Conservation (phyloP, 345 rosid species). For the Syzygium oleosum region DNA sequence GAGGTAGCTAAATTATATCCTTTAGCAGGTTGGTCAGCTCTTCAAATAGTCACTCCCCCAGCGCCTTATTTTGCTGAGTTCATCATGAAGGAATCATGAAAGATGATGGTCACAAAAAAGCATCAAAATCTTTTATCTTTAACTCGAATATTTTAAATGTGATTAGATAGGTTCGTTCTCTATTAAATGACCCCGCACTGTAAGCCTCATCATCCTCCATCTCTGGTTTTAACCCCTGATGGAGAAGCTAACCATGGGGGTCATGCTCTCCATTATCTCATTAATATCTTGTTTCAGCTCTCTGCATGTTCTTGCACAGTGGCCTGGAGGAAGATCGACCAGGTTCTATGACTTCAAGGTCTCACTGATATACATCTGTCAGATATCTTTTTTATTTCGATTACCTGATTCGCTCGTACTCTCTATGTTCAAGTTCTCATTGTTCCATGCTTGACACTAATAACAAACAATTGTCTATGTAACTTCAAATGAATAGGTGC, state of each 20-base stretch:
- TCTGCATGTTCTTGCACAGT: constrained; percentile 21
- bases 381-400: neutral
- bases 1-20: neutral
- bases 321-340: constrained; percentile 38
- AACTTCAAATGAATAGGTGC: constrained; percentile 25
- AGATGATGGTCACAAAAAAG: neutral
- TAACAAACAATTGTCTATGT: neutral
- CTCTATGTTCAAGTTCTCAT: neutral
- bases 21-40: neutral
- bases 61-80: constrained; percentile 30
- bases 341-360: constrained; percentile 78
- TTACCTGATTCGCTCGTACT: neutral
- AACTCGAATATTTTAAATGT: neutral
- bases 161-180: neutral
- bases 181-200: neutral
- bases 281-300: constrained; percentile 15
- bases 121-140: neutral
- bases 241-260: constrained; percentile 18
- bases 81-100: constrained; percentile 7
- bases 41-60: constrained; percentile 44
- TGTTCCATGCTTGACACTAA: neutral
- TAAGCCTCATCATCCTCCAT: neutral
- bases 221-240: constrained; percentile 7
- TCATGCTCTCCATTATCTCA: constrained; percentile 20
- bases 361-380: neutral